These are phyloP conservation scores for Solioccasus polychromus DNA, from an alignment of 768 basidiomycete genomes.

Conservation along the genomic window DNA sequence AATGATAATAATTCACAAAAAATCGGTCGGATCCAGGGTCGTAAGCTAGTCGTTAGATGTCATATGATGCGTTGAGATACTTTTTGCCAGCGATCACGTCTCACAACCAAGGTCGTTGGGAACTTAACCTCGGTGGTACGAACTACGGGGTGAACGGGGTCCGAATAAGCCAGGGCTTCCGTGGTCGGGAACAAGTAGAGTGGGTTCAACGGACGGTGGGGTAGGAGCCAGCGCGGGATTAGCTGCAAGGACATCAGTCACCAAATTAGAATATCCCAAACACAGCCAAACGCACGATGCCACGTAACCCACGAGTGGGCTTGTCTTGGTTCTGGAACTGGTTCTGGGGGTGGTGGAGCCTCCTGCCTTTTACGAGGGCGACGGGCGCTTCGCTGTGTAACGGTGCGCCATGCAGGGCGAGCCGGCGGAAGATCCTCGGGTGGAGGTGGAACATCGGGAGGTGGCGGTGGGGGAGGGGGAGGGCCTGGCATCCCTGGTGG, in stretches of 20 bases:
- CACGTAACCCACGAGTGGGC: slow-evolving; percentile 59
- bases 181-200: slow-evolving; percentile 56
- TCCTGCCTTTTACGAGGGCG: slow-evolving; percentile 45
- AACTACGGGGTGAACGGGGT: slow-evolving; percentile 60
- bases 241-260: slow-evolving; percentile 39
- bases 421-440: slow-evolving; percentile 43
- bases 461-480: slow-evolving; percentile 44
- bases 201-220: slow-evolving; percentile 58
- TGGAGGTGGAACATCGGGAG: slow-evolving; percentile 40
- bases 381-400: slow-evolving; percentile 36
- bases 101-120: background rate
- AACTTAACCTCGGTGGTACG: slow-evolving; percentile 22
- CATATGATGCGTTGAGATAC: slow-evolving; percentile 3
- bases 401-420: slow-evolving; percentile 62
- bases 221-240: slow-evolving; percentile 56
- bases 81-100: background rate
- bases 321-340: slow-evolving; percentile 39
- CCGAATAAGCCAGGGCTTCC: slow-evolving; percentile 73
- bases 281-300: slow-evolving; percentile 52
- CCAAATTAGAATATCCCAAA: slow-evolving; percentile 5
- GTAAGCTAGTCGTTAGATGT: slow-evolving; percentile 20
- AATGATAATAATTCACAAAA: slow-evolving; percentile 23
- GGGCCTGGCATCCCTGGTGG: slow-evolving; percentile 39
- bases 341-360: slow-evolving; percentile 34
- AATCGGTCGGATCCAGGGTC: slow-evolving; percentile 11